phyloP scores from a whole-genome alignment of 768 basidiomycete species.

The Suillus luteus region DNA sequence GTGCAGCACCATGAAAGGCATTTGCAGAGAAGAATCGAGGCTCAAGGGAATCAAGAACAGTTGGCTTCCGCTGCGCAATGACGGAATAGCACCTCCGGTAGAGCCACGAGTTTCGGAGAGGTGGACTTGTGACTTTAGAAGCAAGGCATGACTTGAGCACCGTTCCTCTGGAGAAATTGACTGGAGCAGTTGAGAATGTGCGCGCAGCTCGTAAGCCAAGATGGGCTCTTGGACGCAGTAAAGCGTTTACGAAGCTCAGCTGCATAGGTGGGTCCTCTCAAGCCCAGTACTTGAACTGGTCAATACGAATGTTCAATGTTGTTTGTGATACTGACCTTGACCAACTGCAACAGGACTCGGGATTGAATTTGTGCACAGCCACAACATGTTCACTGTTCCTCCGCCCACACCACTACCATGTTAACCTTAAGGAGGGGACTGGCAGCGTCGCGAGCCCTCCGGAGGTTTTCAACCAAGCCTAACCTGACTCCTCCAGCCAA shows the following conservation, averaged over 20 bases:
- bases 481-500: slow-evolving; percentile 25
- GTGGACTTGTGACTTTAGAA: slow-evolving; percentile 1
- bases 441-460: slow-evolving; percentile 25
- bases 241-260: slow-evolving; percentile 20
- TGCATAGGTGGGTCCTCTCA: slow-evolving; percentile 20
- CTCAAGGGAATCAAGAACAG: slow-evolving; percentile 24
- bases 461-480: slow-evolving; percentile 35
- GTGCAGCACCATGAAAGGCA: slow-evolving; percentile 18
- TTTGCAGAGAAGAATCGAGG: slow-evolving; percentile 45
- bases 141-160: slow-evolving; percentile 9
- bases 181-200: neutral
- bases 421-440: slow-evolving; percentile 40
- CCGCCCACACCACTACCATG: slow-evolving; percentile 26
- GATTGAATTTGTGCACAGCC: slow-evolving; percentile 2
- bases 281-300: slow-evolving; percentile 6
- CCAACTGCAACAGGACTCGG: neutral
- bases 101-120: slow-evolving; percentile 13
- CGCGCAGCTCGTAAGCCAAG: slow-evolving; percentile 10
- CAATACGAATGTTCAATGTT: neutral
- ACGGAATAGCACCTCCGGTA: slow-evolving; percentile 11
- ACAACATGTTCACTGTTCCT: neutral
- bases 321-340: neutral
- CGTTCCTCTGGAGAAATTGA: neutral
- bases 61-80: slow-evolving; percentile 4
- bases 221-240: slow-evolving; percentile 21